Evolutionary conservation across 257 asterid species (phyloP), one percentile per base, ranked within the genome.

Genomic region (Solanum lignicaule): DNA sequence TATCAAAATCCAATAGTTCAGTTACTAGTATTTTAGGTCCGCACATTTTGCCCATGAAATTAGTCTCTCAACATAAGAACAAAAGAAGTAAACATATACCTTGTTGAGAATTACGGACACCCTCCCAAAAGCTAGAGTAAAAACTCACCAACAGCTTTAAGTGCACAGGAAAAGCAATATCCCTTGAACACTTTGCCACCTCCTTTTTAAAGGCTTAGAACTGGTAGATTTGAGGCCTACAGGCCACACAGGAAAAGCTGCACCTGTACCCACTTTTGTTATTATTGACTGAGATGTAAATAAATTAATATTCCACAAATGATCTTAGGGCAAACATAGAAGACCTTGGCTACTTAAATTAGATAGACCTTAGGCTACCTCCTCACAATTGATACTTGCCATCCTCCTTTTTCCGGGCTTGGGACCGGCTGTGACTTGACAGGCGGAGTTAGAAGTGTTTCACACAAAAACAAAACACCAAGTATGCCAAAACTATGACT

Each of bases 371-470:
- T n/a, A n/a, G 73, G 0, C 20, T 12, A 66, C 33, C 33, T 66
- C 18, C 73, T 62, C 76, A 68, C 3, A 0, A 13, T 68, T 12
- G 33, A 27, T n/a, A 36, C 39, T 36, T 36, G 9, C 39, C 39
- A 9, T 36, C 39, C 39, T 36, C 39, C 39, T 7, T 36, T 36
- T 7, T 0, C 9, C 39, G 9, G 9, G 39, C 39, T 36, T 36
- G 39, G 39, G 39, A 36, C 9, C 0, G 9, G 39, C 38, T 35
- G 2, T 36, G 39, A 36, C 9, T 36, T 36, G 39, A 36, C 39
- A 7, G 9, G 9, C 9, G 0, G 39, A 36, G 39, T 36, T 36
- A 36, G 0, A 36, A 36, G 3, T 0, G 39, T 36, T 0, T 0
- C 39, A 36, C 9, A 36, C 9, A 36, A 36, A 36, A 36, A 36